Conservation (phyloP, 192 early-diverging fungal genomes). For the Kickxella alabastrina region DNA sequence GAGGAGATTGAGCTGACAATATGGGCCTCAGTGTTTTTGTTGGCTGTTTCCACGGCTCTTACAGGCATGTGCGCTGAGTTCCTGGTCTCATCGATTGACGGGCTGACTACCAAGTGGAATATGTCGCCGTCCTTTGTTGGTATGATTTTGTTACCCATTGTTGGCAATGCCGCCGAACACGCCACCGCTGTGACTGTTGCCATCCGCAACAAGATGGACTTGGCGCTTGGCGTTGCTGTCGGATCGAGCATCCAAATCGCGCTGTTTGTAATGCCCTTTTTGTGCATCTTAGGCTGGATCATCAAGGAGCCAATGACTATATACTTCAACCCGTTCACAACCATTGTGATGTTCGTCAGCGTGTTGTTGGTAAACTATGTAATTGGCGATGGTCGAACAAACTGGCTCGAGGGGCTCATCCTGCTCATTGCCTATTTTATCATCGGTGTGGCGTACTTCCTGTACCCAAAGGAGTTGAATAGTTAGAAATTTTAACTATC, state of each 20-base stretch:
- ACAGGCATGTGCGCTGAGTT: slow-evolving; percentile 82
- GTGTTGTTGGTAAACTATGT: slow-evolving; percentile 78
- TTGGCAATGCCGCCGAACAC: slow-evolving; percentile 89
- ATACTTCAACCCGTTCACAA: slow-evolving; percentile 79
- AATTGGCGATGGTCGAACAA: slow-evolving; percentile 80
- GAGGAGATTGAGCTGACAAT: slow-evolving; percentile 61
- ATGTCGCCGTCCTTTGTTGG: slow-evolving; percentile 85
- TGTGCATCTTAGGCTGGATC: slow-evolving; percentile 81
- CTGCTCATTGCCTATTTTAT: slow-evolving; percentile 80
- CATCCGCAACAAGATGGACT: slow-evolving; percentile 87
- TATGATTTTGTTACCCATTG: slow-evolving; percentile 85
- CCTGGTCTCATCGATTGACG: slow-evolving; percentile 79
- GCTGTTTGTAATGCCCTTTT: slow-evolving; percentile 65
- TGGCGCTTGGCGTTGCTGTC: slow-evolving; percentile 83
- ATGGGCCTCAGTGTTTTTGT: slow-evolving; percentile 45
- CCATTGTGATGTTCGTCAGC: slow-evolving; percentile 73
- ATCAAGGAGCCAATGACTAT: slow-evolving; percentile 76
- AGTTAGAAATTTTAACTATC: slow-evolving; percentile 1
- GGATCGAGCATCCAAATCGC: slow-evolving; percentile 91
- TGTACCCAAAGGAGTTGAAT: slow-evolving; percentile 56
- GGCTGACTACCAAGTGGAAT: slow-evolving; percentile 63
- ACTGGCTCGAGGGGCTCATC: slow-evolving; percentile 90
- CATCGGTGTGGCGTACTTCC: slow-evolving; percentile 78
- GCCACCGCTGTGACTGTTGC: slow-evolving; percentile 77
- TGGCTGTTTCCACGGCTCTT: slow-evolving; percentile 63